Base-by-base conservation (phyloP, 2,329 filamentous ascomycete genomes). In the Coccinonectria pachysandricola region DNA sequence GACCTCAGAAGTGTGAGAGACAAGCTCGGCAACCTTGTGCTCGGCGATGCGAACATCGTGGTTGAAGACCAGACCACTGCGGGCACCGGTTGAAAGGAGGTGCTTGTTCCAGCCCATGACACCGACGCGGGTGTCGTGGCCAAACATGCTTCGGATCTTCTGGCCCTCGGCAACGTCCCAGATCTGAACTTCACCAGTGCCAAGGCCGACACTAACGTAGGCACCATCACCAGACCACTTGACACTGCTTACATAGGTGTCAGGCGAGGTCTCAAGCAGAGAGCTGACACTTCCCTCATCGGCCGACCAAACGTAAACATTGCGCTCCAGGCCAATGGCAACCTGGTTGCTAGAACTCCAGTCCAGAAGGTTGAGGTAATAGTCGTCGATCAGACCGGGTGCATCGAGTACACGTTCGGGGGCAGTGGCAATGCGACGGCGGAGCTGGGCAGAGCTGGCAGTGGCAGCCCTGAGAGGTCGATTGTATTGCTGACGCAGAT, bases 71-170 rank as follows among this genome's bases (percentile, higher is more conserved):
- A 95, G 79, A 13, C 91, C 91, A 41, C 83, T 93, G 52, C 91
- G 83, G 31, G 91, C 85, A 41, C 91, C 91, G 12, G 88, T 95
- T 19, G 91, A 96, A 27, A 98, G 72, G 31, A 92, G 75, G 61
- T 96, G 91, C 73, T 96, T 96, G 70, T 85, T 94, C 91, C 91
- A 98, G 50, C 87, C 85, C 87, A 96, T 95, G 40, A 94, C 88
- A 51, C 87, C 85, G 38, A 98, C 88, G 29, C 91, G 87, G 19
- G 85, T 88, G 50, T 96, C 88, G 53, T 98, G 91, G 34, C 91
- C 91, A 53, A 86, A 82, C 91, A 98, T 98, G 68, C 86, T 95
- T 56, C 91, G 87, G 33, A 98, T 79, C 71, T 96, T 96, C 50
- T 77, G 79, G 36, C 80, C 76, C 57, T 98, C 91, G 46, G 93